A percentile compares a stretch with the other conserved stretches of the same genome.
These are phyloP conservation scores for Calonectria montana DNA, from an alignment of 2,329 filamentous ascomycete species.

Conservation along the genomic window DNA sequence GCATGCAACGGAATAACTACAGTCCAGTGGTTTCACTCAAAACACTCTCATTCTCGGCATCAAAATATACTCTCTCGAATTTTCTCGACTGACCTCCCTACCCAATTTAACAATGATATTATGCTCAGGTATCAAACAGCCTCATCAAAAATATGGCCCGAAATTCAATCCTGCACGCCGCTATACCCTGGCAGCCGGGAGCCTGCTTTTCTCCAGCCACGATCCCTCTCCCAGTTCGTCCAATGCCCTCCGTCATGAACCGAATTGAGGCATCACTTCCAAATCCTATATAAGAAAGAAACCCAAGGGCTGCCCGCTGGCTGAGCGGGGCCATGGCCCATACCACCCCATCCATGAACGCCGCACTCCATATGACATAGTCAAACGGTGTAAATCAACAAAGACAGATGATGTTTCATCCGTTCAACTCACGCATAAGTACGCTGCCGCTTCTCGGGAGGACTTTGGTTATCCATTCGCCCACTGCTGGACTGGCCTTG, in stretches of 20 bases:
- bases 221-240: slow-evolving; percentile 23
- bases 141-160: slow-evolving; percentile 34
- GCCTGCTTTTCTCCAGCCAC: slow-evolving; percentile 22
- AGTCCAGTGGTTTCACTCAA: background rate
- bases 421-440: slow-evolving; percentile 37
- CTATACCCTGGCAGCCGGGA: slow-evolving; percentile 17
- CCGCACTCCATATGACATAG: slow-evolving; percentile 39
- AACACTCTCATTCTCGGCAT: background rate
- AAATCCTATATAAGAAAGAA: slow-evolving; percentile 31
- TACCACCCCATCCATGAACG: slow-evolving; percentile 34
- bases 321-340: slow-evolving; percentile 20
- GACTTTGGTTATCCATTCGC: slow-evolving; percentile 55
- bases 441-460: slow-evolving; percentile 65
- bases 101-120: slow-evolving; percentile 37
- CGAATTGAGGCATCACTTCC: slow-evolving; percentile 25
- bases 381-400: slow-evolving; percentile 29
- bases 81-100: background rate
- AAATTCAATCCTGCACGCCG: slow-evolving; percentile 32
- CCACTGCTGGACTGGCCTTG: slow-evolving; percentile 32
- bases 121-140: slow-evolving; percentile 42
- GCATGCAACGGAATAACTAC: background rate
- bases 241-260: slow-evolving; percentile 28
- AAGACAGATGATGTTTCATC: slow-evolving; percentile 18
- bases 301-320: slow-evolving; percentile 14
- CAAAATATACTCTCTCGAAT: slow-evolving; percentile 3